Evolutionary conservation across 306 rosid species (phyloP), one percentile per base, ranked within the genome.

Genomic region (Rosa multiflora): DNA sequence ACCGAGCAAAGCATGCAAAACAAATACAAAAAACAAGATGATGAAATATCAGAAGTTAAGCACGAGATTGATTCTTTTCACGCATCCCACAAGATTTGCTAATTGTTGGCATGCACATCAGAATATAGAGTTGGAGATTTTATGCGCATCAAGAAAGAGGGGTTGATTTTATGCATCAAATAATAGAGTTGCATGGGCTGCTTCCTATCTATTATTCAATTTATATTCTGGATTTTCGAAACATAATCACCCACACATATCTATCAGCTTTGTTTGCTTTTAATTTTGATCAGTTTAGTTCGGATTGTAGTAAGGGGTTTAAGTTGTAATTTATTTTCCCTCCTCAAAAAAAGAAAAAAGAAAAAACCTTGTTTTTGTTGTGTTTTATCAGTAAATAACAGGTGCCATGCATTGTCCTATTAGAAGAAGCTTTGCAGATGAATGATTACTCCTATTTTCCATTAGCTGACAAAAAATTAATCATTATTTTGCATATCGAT

Each of bases 1-100:
- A 62, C 67, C 42, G 5, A 35, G 44, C 70, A 35, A 13, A 6
- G 70, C 44, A 35, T 64, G 70, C 20, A 29, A 15, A 37, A 14
- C 70, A 66, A 64, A 37, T 15, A 14, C 1, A 62, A 32, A 12
- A 12, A 29, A 23, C 4, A 5, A 26, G 67, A 29, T 13, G 68
- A 62, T 62, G 67, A 62, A 62, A 29, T 3, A 15, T 21, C 21
- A 62, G 10, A 29, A 29, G 10, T 29, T 29, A 62, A 82, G 78
- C 76, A 70, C 72, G 70, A 75, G 81, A 84, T 84, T 75, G 87
- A 87, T 88, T 72, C 77, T 75, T 63, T 78, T 90, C 86, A 87
- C 83, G 71, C 80, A 81, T 62, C 91, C 86, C 88, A 88, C 78
- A 85, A 87, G 90, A 87, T 89, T 82, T 83, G 83, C 62, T 78